phyloP scores from a whole-genome alignment of 75 land plant species.

The Pinus albicaulis region DNA sequence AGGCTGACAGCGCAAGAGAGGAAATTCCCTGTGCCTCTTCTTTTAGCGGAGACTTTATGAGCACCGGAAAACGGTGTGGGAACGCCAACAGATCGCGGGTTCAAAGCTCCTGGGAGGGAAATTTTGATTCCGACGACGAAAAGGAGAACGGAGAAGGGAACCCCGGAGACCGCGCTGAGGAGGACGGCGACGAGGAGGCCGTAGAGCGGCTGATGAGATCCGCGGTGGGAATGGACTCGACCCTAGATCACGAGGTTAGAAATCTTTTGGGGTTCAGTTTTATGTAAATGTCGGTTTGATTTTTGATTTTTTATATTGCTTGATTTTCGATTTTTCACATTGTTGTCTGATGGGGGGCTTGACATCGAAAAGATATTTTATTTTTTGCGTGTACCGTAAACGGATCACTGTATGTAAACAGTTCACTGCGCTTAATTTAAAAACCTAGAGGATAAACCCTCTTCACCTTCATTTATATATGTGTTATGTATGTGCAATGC shows the following conservation, averaged over 20 bases:
- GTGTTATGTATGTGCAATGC: no score
- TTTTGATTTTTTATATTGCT: no score
- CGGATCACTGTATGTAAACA: no score
- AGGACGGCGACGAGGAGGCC: conserved; percentile 16
- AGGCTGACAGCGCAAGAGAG: conserved; percentile 10
- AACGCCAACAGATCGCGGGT: neutral
- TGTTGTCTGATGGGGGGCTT: no score
- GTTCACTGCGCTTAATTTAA: no score
- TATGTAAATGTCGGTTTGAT: neutral
- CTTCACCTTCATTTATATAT: no score
- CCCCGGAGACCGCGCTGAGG: conserved; percentile 8
- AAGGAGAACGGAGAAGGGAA: conserved; percentile 17
- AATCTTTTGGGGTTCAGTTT: neutral
- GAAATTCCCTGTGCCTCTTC: conserved; percentile 14
- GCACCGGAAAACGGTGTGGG: neutral
- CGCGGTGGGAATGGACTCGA: conserved; percentile 65
- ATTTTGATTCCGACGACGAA: conserved; percentile 21
- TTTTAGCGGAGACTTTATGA: conserved; percentile 12
- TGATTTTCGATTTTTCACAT: no score
- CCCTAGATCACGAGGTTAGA: conserved; percentile 81
- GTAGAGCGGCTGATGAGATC: conserved; percentile 51
- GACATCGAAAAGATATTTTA: no score
- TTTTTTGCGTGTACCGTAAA: no score
- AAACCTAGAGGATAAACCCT: no score
- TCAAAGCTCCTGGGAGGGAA: neutral